Evolutionary conservation across 495 filamentous ascomycete genomes (phyloP).

Genomic region (Aspergillus kassunensis): DNA sequence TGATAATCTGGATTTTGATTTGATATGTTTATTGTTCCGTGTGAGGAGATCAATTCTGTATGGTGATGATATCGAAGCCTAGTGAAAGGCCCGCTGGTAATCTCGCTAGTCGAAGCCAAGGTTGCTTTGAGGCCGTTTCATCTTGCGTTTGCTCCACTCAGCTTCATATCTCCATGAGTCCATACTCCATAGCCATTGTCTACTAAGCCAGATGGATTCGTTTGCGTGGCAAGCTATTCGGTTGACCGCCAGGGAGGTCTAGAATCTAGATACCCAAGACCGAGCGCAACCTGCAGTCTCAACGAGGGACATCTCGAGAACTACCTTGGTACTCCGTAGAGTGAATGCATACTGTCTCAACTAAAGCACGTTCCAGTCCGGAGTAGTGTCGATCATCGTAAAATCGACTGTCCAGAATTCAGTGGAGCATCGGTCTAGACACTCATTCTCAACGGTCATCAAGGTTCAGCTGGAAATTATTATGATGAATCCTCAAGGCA

Average conservation of each 20-base stretch:
- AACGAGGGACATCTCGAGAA: no score
- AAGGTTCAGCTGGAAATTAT: not conserved
- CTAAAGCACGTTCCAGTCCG: not conserved
- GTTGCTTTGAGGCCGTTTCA: not conserved
- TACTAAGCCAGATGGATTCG: no score
- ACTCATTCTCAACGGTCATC: not conserved
- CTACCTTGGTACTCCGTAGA: no score
- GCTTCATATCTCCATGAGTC: not conserved
- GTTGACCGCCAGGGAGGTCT: no score
- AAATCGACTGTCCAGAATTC: not conserved
- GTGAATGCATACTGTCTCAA: no score
- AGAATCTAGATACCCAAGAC: no score
- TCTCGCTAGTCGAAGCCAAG: conserved; percentile 1
- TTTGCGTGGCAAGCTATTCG: no score
- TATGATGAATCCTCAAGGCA: not conserved
- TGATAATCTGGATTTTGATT: not conserved
- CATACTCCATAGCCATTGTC: not conserved
- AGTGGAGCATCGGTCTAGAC: not conserved
- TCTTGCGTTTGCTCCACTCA: not conserved
- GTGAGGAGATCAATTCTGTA: no score
- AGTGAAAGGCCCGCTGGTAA: not conserved
- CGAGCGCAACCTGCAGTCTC: no score
- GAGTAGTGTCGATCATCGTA: not conserved
- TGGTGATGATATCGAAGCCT: no score
- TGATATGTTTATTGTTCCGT: not conserved